phyloP scores from a whole-genome alignment of 1,284 basidiomycete species.

The Trichosporon ovoides region DNA sequence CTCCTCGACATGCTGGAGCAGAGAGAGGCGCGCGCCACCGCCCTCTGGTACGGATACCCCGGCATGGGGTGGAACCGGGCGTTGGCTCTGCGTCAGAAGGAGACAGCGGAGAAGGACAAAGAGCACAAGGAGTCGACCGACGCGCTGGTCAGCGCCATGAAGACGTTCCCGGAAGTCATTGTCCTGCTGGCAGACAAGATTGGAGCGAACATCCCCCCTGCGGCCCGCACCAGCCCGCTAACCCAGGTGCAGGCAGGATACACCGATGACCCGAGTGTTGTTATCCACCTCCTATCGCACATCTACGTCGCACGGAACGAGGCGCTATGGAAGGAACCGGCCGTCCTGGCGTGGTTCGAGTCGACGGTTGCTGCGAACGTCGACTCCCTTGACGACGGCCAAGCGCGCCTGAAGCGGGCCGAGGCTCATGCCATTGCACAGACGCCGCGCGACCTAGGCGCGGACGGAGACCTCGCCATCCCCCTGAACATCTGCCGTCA shows the following conservation, averaged over 20 bases:
- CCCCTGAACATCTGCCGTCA: constrained; percentile 62
- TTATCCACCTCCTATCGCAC: constrained; percentile 64
- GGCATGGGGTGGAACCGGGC: constrained; percentile 76
- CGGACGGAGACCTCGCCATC: constrained; percentile 21
- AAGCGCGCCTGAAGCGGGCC: constrained; percentile 26
- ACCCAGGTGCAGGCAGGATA: constrained; percentile 65
- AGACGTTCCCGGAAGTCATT: constrained; percentile 71
- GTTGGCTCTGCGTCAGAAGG: constrained; percentile 60
- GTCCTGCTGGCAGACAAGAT: constrained; percentile 76
- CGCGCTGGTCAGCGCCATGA: constrained; percentile 66
- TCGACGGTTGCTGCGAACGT: constrained; percentile 46
- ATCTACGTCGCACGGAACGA: constrained; percentile 73
- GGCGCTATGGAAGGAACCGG: constrained; percentile 71
- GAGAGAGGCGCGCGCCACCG: constrained; percentile 42
- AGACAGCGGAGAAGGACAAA: constrained; percentile 54
- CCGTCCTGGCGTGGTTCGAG: constrained; percentile 64
- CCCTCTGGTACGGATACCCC: constrained; percentile 59
- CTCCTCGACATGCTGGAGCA: constrained; percentile 60
- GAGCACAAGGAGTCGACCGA: constrained; percentile 59
- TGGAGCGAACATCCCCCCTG: constrained; percentile 60
- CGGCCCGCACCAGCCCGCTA: constrained; percentile 58
- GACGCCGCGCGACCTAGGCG: constrained; percentile 37
- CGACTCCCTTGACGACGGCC: constrained; percentile 24
- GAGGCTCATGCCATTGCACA: constrained; percentile 46
- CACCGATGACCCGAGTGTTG: constrained; percentile 52